Evolutionary conservation across 1,284 basidiomycete genomes (phyloP).

Genomic region (Melampsora abietis-canadensis): DNA sequence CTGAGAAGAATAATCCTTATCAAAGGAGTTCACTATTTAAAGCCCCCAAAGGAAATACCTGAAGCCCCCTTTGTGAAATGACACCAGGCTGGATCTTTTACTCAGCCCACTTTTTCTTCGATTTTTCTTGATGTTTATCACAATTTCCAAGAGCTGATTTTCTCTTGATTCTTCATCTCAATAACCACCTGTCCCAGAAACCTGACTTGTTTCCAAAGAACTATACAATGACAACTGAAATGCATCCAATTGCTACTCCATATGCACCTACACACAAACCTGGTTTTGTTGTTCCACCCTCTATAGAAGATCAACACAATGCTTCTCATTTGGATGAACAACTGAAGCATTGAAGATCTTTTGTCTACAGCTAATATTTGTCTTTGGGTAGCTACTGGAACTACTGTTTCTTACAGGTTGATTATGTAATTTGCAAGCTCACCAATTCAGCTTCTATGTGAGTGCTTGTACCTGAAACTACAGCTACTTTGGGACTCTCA

Average conservation of each 20-base stretch:
- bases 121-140: slow-evolving; percentile 9
- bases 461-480: not conserved
- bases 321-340: slow-evolving; percentile 2
- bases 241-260: not conserved
- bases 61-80: too few relatives aligned
- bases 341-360: slow-evolving; percentile 8
- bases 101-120: too few relatives aligned
- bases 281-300: not conserved
- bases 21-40: too few relatives aligned
- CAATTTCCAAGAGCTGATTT: slow-evolving; percentile 16
- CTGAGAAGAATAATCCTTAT: slow-evolving; percentile 26
- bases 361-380: not conserved
- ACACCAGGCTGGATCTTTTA: too few relatives aligned
- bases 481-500: slow-evolving; percentile 9
- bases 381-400: not conserved
- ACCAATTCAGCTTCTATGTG: slow-evolving; percentile 15
- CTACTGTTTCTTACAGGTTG: slow-evolving; percentile 6
- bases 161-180: slow-evolving; percentile 13
- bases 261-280: not conserved
- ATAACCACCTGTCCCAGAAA: too few relatives aligned
- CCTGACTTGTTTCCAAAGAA: too few relatives aligned
- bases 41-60: too few relatives aligned
- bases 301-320: slow-evolving; percentile 9
- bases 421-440: slow-evolving; percentile 16
- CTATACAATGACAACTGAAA: not conserved